Conservation (phyloP, 2,329 filamentous ascomycete genomes). For the Pseudogymnoascus pannorum region DNA sequence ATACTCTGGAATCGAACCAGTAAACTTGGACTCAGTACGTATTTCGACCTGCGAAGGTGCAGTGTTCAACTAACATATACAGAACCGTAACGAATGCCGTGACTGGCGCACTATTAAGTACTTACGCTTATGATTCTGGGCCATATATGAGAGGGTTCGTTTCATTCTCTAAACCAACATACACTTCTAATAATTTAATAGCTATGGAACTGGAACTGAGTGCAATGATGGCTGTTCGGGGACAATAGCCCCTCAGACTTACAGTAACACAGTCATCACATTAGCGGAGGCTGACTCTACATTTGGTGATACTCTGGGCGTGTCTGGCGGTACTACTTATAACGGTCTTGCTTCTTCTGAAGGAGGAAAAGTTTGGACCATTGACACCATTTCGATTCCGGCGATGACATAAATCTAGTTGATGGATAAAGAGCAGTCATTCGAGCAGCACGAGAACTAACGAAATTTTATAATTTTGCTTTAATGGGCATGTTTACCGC, state of each 20-base stretch:
- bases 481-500: neutral
- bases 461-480: neutral
- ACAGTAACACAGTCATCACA: constrained; percentile 34
- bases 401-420: constrained; percentile 23
- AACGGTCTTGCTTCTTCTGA: constrained; percentile 28
- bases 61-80: neutral
- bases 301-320: constrained; percentile 25
- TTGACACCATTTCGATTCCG: constrained; percentile 31
- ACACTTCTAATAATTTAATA: neutral
- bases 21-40: constrained; percentile 22
- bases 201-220: constrained; percentile 35
- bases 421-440: neutral
- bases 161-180: neutral
- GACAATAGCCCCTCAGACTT: constrained; percentile 34
- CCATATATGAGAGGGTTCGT: constrained; percentile 30
- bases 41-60: neutral
- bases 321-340: constrained; percentile 30
- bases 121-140: constrained; percentile 30
- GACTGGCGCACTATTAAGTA: constrained; percentile 29
- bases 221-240: constrained; percentile 32
- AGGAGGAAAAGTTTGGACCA: constrained; percentile 33
- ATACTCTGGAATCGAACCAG: constrained; percentile 20
- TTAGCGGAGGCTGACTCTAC: constrained; percentile 28
- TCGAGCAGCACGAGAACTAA: neutral
- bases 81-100: constrained; percentile 29